phyloP scores from a whole-genome alignment of 495 filamentous ascomycete species.

The Penicillium steckii region DNA sequence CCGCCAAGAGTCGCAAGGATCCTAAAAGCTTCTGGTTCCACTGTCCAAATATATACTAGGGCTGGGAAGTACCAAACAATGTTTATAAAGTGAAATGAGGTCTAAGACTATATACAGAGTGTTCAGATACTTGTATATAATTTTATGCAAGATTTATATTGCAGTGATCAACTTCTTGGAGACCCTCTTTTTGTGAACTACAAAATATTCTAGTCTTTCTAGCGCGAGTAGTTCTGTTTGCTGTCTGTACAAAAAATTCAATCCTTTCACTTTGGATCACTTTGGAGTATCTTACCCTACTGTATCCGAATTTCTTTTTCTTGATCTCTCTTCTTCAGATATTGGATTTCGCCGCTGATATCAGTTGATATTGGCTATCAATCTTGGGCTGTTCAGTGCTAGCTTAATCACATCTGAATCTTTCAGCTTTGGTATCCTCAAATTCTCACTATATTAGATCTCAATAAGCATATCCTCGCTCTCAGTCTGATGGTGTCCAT shows the following conservation, averaged over 20 bases:
- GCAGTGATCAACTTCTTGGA: not conserved
- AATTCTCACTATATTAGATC: conserved; percentile 1
- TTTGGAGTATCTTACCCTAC: conserved; percentile 6
- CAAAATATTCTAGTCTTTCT: conserved; percentile 6
- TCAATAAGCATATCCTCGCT: conserved; percentile 1
- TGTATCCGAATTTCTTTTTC: conserved; percentile 2
- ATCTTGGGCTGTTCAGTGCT: not conserved
- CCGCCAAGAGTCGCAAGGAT: not conserved
- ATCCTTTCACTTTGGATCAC: conserved; percentile 1
- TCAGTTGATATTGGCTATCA: conserved; percentile 4
- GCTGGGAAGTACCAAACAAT: not conserved
- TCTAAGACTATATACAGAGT: not conserved
- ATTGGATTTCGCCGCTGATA: not conserved
- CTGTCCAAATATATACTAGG: not conserved
- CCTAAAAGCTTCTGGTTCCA: not conserved
- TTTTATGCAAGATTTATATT: conserved; percentile 2
- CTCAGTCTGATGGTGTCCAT: not conserved
- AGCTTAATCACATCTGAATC: not conserved
- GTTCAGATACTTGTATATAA: not conserved
- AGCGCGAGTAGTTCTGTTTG: conserved; percentile 4
- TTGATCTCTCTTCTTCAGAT: conserved; percentile 2
- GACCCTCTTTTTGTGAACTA: conserved; percentile 7
- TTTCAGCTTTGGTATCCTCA: not conserved
- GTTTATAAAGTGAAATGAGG: not conserved
- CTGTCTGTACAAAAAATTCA: conserved; percentile 4